Conservation (phyloP, 164 flowering plant genomes). For the Akebia trifoliata region DNA sequence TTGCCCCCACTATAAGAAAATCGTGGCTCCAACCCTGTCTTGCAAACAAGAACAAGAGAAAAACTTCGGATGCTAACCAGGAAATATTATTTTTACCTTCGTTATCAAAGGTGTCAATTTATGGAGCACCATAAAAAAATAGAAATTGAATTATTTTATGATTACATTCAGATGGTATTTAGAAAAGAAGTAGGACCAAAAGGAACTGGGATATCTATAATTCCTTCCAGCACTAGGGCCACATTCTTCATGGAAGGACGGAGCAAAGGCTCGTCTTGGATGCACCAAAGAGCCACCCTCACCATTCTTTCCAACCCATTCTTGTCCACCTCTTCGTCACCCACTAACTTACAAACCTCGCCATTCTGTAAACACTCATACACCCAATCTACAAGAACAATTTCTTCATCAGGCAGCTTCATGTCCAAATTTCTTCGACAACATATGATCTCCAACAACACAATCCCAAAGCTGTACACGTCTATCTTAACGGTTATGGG, state of each 20-base stretch:
- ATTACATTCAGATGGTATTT: too few species aligned
- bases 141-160: too few species aligned
- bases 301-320: constrained; percentile 21
- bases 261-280: constrained; percentile 30
- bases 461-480: constrained; percentile 34
- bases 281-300: constrained; percentile 33
- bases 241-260: constrained; percentile 39
- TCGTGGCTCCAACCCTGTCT: too few species aligned
- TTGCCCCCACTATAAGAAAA: too few species aligned
- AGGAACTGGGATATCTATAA: constrained; percentile 18
- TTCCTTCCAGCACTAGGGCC: constrained; percentile 39
- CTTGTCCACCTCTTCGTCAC: constrained; percentile 16
- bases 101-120: too few species aligned
- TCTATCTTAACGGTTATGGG: constrained; percentile 31
- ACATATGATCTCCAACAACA: constrained; percentile 27
- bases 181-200: too few species aligned
- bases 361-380: constrained; percentile 20
- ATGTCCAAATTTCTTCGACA: constrained; percentile 14
- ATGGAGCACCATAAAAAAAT: too few species aligned
- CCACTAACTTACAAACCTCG: constrained; percentile 13
- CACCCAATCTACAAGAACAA: constrained; percentile 28
- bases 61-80: too few species aligned
- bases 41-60: too few species aligned
- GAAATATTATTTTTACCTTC: too few species aligned
- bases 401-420: constrained; percentile 15